Evolutionary conservation across 805 yeast genomes (phyloP).

Genomic region (Barnettozyma sucrosica): DNA sequence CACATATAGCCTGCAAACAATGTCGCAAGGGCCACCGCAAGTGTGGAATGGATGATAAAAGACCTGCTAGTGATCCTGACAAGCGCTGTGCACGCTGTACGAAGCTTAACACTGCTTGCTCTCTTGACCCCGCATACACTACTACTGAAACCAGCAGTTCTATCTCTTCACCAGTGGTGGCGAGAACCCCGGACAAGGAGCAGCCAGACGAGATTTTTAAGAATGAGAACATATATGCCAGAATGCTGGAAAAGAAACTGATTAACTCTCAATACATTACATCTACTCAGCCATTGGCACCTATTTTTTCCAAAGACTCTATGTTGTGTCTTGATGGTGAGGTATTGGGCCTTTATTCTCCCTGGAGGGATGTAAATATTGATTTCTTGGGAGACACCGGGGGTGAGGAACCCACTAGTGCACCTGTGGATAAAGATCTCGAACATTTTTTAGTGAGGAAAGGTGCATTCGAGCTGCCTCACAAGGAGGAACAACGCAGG

Average conservation of each 20-base stretch:
- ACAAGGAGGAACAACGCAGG: background rate
- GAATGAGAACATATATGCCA: conserved; percentile 9
- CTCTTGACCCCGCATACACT: background rate
- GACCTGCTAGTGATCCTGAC: background rate
- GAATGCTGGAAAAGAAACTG: conserved; percentile 4
- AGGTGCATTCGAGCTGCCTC: conserved; percentile 8
- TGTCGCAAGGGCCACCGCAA: conserved; percentile 7
- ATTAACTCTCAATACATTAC: conserved; percentile 11
- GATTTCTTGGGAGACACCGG: background rate
- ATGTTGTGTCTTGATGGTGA: conserved; percentile 11
- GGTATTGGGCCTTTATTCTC: conserved; percentile 9
- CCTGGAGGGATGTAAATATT: conserved; percentile 8
- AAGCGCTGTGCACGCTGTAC: conserved; percentile 1
- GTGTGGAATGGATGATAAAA: background rate
- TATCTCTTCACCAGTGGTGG: background rate
- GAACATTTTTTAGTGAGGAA: conserved; percentile 3
- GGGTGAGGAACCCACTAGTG: background rate
- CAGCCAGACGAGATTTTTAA: background rate
- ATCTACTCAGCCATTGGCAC: conserved; percentile 11
- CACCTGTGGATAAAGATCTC: conserved; percentile 7
- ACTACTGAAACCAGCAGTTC: background rate
- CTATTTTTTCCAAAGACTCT: conserved; percentile 10
- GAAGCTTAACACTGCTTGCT: conserved; percentile 1
- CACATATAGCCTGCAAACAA: conserved; percentile 3
- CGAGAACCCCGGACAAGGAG: background rate